Conservation (phyloP, 495 filamentous ascomycete genomes). For the Tuber aestivum region DNA sequence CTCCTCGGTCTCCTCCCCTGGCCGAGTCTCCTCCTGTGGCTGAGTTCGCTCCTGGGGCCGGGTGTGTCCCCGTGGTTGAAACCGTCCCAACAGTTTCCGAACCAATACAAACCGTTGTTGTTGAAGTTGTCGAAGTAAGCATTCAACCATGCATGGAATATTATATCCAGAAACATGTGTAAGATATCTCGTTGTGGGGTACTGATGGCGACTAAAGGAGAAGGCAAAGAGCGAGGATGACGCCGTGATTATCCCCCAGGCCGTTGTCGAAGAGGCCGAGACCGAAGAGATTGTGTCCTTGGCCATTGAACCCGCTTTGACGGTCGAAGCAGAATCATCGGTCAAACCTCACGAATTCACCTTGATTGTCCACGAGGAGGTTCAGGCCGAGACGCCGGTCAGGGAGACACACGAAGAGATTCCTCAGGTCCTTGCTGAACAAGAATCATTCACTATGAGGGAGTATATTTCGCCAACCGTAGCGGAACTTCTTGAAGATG, state of each 20-base stretch:
- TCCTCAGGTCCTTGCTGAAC: slow-evolving; percentile 19
- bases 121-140: slow-evolving; percentile 11
- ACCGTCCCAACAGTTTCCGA: slow-evolving; percentile 4
- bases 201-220: background rate
- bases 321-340: slow-evolving; percentile 6
- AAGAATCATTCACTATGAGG: slow-evolving; percentile 10
- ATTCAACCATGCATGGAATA: background rate
- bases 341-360: slow-evolving; percentile 9
- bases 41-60: slow-evolving; percentile 7
- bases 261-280: slow-evolving; percentile 21
- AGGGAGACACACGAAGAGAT: slow-evolving; percentile 13
- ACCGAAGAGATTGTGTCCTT: background rate
- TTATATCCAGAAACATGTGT: background rate
- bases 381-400: slow-evolving; percentile 22
- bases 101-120: slow-evolving; percentile 1
- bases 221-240: background rate
- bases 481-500: slow-evolving; percentile 12
- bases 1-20: too few relatives aligned
- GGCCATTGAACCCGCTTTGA: slow-evolving; percentile 4
- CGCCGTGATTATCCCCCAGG: background rate
- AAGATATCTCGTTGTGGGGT: background rate
- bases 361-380: slow-evolving; percentile 19
- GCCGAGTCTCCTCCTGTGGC: slow-evolving; percentile 8
- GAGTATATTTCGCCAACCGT: slow-evolving; percentile 17
- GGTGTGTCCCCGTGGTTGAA: slow-evolving; percentile 4